Evolutionary conservation across 495 filamentous ascomycete genomes (phyloP).

Genomic region (Podospora pseudoanserina): DNA sequence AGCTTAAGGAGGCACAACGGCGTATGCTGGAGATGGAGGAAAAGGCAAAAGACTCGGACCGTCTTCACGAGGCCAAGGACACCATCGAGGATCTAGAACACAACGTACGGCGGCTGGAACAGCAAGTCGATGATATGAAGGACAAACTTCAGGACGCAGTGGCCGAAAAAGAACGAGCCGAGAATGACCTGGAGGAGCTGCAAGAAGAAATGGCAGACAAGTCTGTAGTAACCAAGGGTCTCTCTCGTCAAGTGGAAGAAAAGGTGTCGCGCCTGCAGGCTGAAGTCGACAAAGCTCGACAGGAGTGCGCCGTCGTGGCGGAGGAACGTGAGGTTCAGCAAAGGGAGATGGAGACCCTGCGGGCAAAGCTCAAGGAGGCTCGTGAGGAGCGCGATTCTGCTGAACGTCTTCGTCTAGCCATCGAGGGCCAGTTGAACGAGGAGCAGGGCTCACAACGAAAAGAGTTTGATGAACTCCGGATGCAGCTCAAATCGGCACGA

Average conservation of each 20-base stretch:
- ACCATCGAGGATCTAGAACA: constrained; percentile 47
- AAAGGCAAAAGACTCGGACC: constrained; percentile 50
- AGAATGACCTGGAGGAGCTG: constrained; percentile 60
- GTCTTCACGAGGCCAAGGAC: constrained; percentile 54
- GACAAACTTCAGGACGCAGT: constrained; percentile 60
- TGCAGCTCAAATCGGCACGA: constrained; percentile 52
- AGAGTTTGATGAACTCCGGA: constrained; percentile 50
- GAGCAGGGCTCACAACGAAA: constrained; percentile 41
- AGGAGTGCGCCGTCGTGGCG: constrained; percentile 51
- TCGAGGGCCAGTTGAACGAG: constrained; percentile 50
- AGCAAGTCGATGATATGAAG: constrained; percentile 55
- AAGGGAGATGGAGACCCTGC: constrained; percentile 48
- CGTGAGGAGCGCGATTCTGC: constrained; percentile 40
- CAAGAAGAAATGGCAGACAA: constrained; percentile 77
- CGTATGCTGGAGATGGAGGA: constrained; percentile 60
- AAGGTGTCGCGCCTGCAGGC: constrained; percentile 60
- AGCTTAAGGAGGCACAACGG: constrained; percentile 53
- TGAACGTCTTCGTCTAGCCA: constrained; percentile 39
- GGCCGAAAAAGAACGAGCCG: constrained; percentile 56
- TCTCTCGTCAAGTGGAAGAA: constrained; percentile 71
- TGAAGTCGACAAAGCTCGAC: constrained; percentile 58
- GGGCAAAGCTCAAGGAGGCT: constrained; percentile 37
- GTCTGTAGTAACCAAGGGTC: constrained; percentile 70
- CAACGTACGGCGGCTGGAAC: constrained; percentile 41
- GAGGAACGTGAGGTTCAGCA: constrained; percentile 38